Evolutionary conservation across 495 filamentous ascomycete species (phyloP).

Genomic region (Podospora pseudopauciseta): DNA sequence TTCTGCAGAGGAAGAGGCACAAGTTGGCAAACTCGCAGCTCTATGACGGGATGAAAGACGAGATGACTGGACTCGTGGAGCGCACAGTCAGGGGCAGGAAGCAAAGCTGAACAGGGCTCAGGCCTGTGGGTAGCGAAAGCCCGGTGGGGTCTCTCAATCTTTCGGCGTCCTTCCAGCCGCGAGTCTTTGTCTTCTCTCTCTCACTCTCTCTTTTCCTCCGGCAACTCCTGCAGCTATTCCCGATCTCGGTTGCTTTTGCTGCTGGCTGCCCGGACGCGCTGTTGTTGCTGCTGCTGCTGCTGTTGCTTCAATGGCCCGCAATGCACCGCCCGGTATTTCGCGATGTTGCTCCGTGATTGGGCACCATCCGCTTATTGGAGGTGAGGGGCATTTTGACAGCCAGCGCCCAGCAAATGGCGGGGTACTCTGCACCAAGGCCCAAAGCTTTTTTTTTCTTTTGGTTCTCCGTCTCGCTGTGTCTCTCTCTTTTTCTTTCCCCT

Average conservation of each 20-base stretch:
- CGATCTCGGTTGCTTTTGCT: not conserved
- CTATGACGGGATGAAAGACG: constrained; percentile 14
- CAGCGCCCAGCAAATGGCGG: constrained; percentile 18
- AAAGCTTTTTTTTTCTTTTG: not conserved
- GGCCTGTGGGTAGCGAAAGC: not conserved
- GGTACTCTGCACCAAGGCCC: constrained; percentile 12
- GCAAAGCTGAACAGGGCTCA: constrained; percentile 10
- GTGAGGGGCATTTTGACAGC: constrained; percentile 9
- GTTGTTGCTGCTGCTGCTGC: not conserved
- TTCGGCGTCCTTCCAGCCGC: not conserved
- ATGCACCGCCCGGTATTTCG: constrained; percentile 12
- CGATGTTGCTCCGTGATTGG: constrained; percentile 23
- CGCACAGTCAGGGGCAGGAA: constrained; percentile 5
- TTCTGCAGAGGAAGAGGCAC: not conserved
- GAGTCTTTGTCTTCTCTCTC: not conserved
- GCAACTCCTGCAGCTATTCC: not conserved
- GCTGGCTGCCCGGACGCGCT: not conserved
- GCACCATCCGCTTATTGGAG: constrained; percentile 11
- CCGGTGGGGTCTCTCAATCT: constrained; percentile 1
- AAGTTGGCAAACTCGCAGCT: constrained; percentile 17
- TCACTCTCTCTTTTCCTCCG: not conserved
- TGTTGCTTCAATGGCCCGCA: not conserved
- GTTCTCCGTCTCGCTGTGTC: too few relatives aligned
- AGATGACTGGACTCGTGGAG: constrained; percentile 9
- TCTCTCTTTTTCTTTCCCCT: not conserved